These are phyloP conservation scores for Plectosphaerella plurivora DNA, from an alignment of 2,329 filamentous ascomycete species.

Conservation along the genomic window DNA sequence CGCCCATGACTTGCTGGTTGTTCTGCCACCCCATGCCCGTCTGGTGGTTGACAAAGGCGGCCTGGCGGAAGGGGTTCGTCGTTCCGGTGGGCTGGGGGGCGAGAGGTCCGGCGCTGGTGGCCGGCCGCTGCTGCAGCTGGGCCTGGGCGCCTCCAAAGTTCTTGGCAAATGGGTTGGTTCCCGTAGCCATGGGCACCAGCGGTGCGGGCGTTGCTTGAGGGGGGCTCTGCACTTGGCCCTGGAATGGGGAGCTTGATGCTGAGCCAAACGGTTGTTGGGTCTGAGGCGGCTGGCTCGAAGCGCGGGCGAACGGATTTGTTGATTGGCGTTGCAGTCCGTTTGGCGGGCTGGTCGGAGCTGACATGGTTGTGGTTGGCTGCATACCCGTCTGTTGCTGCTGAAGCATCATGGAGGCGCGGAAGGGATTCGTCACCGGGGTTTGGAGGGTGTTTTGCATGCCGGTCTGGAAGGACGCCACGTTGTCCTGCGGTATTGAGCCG, in stretches of 20 bases:
- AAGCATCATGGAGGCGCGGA: conserved; percentile 84
- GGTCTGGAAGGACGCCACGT: conserved; percentile 45
- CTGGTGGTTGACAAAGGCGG: conserved; percentile 81
- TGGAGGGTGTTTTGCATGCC: conserved; percentile 34
- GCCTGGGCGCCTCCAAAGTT: conserved; percentile 25
- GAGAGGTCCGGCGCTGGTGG: conserved; percentile 44
- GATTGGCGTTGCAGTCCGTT: conserved; percentile 49
- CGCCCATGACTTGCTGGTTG: conserved; percentile 72
- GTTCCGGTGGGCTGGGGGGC: conserved; percentile 77
- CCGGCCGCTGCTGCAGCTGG: conserved; percentile 35
- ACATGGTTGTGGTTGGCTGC: conserved; percentile 29
- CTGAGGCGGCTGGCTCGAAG: conserved; percentile 18
- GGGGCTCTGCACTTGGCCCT: conserved; percentile 27
- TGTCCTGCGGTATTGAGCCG: conserved; percentile 54
- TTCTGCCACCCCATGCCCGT: conserved; percentile 89
- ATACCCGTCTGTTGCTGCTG: conserved; percentile 48
- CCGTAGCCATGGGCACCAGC: conserved; percentile 45
- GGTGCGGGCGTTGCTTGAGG: conserved; percentile 30
- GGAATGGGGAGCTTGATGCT: conserved; percentile 34
- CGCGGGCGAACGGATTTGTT: conserved; percentile 85
- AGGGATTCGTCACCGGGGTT: conserved; percentile 76
- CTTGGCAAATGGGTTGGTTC: conserved; percentile 57
- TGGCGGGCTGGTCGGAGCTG: conserved; percentile 24
- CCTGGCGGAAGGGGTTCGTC: conserved; percentile 93
- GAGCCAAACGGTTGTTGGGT: conserved; percentile 27